Percentiles rank a stretch among this genome's conserved stretches.
Conservation (phyloP, 2,329 filamentous ascomycete species). For the Mollisiaceae sp. region DNA sequence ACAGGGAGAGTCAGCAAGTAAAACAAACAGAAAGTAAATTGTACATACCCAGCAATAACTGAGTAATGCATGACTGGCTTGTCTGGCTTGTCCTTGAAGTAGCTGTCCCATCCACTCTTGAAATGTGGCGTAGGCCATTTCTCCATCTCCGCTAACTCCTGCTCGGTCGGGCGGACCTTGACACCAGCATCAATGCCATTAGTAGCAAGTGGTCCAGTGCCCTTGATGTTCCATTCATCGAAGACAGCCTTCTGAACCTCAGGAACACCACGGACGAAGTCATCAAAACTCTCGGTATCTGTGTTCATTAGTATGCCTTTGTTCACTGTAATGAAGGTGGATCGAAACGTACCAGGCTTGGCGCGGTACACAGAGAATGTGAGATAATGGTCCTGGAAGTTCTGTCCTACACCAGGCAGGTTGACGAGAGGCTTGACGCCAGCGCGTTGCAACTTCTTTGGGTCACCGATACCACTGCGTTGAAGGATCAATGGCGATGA, state of each 20-base stretch:
- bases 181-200: slow-evolving; percentile 52
- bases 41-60: slow-evolving; percentile 65
- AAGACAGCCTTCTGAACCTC: slow-evolving; percentile 74
- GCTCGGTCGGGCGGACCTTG: slow-evolving; percentile 62
- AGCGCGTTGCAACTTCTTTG: slow-evolving; percentile 52
- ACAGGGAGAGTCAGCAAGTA: background rate
- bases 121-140: slow-evolving; percentile 76
- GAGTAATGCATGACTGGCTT: slow-evolving; percentile 89
- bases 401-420: slow-evolving; percentile 57
- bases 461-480: slow-evolving; percentile 62
- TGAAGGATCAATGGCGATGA: slow-evolving; percentile 57
- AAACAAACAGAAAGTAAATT: background rate
- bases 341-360: slow-evolving; percentile 29
- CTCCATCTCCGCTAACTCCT: slow-evolving; percentile 59
- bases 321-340: background rate
- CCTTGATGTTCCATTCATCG: slow-evolving; percentile 79
- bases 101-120: slow-evolving; percentile 75
- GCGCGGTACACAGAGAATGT: slow-evolving; percentile 54
- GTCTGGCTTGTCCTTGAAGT: slow-evolving; percentile 84
- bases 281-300: slow-evolving; percentile 78
- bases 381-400: slow-evolving; percentile 63
- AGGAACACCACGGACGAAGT: slow-evolving; percentile 76
- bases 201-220: slow-evolving; percentile 60
- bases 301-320: slow-evolving; percentile 39
- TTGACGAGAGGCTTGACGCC: slow-evolving; percentile 54